phyloP scores from a whole-genome alignment of 148 eudicot genomes.

The Arbutus unedo region DNA sequence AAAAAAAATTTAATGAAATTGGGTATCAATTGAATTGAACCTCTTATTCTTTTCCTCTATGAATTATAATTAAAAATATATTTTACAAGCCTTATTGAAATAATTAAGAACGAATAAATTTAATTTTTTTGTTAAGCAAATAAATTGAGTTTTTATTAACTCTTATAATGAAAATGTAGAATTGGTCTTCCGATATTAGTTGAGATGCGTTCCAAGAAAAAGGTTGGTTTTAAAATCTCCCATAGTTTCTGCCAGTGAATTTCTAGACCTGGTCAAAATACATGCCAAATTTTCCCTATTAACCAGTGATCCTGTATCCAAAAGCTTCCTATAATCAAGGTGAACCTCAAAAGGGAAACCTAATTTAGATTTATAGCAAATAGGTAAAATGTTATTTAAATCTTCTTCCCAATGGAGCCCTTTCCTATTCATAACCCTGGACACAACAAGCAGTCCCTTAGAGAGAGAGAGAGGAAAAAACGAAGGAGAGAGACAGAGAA shows the following conservation, averaged over 20 bases:
- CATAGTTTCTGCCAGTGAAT: background rate
- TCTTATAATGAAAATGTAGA: no score
- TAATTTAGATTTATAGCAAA: background rate
- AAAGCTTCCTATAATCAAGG: conserved; percentile 7
- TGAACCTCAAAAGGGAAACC: background rate
- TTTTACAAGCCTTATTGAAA: no score
- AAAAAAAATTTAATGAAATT: no score
- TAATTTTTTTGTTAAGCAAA: no score
- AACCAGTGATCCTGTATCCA: background rate
- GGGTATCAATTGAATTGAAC: no score
- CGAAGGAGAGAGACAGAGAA: background rate
- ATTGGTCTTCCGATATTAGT: no score
- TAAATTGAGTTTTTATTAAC: no score
- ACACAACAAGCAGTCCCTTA: background rate
- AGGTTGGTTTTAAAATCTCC: background rate
- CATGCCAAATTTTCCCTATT: background rate
- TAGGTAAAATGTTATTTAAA: background rate
- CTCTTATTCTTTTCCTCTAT: no score
- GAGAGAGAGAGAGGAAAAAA: background rate
- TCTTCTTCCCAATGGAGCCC: background rate
- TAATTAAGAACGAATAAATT: no score
- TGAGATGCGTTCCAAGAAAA: no score
- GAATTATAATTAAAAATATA: no score
- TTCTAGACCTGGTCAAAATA: background rate
- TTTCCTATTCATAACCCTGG: background rate